These are phyloP conservation scores for Aspergillus japonicus DNA, from an alignment of 2,329 filamentous ascomycete genomes.

Conservation along the genomic window DNA sequence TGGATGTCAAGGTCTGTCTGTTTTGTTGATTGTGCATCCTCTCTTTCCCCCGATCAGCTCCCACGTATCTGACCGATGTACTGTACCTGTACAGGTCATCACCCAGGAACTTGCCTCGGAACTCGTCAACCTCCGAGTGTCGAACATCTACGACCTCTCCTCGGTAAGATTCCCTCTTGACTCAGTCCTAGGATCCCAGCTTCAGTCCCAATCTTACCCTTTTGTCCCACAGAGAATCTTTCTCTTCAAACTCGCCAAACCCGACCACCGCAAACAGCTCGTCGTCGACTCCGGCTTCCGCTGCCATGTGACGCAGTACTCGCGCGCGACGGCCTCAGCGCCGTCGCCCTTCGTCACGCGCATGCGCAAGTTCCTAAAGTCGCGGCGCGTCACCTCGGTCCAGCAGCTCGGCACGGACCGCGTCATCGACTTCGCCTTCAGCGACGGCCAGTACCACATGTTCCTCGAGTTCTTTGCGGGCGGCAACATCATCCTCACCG, in stretches of 20 bases:
- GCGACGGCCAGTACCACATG: constrained; percentile 81
- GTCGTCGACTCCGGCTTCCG: constrained; percentile 94
- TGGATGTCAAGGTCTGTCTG: constrained; percentile 54
- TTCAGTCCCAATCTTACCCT: background rate
- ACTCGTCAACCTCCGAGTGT: constrained; percentile 75
- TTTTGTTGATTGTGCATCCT: background rate
- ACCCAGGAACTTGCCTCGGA: constrained; percentile 82
- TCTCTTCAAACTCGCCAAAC: constrained; percentile 90
- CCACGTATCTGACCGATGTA: background rate
- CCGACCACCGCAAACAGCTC: constrained; percentile 82
- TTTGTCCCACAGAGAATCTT: constrained; percentile 67
- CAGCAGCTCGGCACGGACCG: constrained; percentile 88
- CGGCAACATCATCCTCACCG: constrained; percentile 91
- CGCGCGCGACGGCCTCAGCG: constrained; percentile 77
- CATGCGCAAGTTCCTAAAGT: constrained; percentile 84
- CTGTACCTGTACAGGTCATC: constrained; percentile 66
- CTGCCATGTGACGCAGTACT: constrained; percentile 89
- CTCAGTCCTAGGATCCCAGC: background rate
- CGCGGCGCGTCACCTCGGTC: constrained; percentile 76
- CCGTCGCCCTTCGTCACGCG: constrained; percentile 84
- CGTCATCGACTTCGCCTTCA: constrained; percentile 89
- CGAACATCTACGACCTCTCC: constrained; percentile 94
- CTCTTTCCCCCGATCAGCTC: background rate
- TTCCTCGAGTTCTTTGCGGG: constrained; percentile 96
- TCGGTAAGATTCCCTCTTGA: constrained; percentile 51